Conservation (phyloP, 495 filamentous ascomycete species). For the Pseudoneurospora amorphoporcata region DNA sequence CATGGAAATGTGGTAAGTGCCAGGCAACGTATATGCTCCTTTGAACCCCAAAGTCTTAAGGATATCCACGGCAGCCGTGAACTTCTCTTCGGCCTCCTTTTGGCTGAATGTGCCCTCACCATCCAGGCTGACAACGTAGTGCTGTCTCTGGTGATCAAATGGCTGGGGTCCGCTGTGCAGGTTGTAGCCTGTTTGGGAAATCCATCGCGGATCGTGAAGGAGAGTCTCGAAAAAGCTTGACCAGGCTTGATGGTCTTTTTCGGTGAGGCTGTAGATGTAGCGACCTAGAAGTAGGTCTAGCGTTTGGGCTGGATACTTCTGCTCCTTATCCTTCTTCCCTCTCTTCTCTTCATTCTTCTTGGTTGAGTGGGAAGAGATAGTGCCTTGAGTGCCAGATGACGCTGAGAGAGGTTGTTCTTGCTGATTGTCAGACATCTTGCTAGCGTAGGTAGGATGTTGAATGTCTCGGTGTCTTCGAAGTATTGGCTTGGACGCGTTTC, state of each 20-base stretch:
- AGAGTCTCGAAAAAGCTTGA: neutral
- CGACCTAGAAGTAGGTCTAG: neutral
- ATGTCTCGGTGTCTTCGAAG: neutral
- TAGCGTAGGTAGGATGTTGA: neutral
- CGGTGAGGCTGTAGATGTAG: too few relatives aligned
- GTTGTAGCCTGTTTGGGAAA: neutral
- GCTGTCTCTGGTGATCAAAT: too few relatives aligned
- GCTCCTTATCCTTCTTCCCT: neutral
- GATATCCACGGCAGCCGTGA: neutral
- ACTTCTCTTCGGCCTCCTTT: neutral
- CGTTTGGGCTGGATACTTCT: neutral
- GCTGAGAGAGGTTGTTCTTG: neutral
- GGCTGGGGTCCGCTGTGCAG: too few relatives aligned
- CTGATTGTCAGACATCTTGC: neutral
- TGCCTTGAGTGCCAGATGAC: neutral
- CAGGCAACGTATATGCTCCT: neutral
- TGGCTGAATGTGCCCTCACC: neutral
- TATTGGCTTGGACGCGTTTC: neutral
- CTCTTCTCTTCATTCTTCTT: too few relatives aligned
- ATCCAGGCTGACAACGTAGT: too few relatives aligned
- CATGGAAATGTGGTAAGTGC: fast-evolving
- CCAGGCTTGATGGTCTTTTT: too few relatives aligned
- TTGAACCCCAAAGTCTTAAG: neutral
- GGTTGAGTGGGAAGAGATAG: neutral
- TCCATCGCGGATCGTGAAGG: neutral